Evolutionary conservation across 1,284 basidiomycete species (phyloP).

Genomic region (Trichosporon coremiiforme): DNA sequence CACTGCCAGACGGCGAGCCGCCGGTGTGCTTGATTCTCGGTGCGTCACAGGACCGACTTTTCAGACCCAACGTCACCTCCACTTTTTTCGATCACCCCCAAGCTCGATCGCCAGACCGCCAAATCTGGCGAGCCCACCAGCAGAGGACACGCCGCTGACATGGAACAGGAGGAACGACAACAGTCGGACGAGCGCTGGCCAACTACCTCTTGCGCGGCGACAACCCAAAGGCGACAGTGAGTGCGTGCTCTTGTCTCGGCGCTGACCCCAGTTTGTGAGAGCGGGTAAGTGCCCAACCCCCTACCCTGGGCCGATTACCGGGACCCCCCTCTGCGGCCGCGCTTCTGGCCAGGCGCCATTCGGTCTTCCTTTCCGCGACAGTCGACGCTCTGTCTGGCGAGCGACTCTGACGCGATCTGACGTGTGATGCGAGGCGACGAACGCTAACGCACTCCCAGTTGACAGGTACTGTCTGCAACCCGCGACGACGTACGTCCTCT

Average conservation of each 20-base stretch:
- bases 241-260: neutral
- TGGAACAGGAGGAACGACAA: constrained; percentile 45
- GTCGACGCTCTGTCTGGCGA: neutral
- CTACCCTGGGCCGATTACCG: neutral
- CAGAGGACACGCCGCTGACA: neutral
- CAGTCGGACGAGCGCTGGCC: constrained; percentile 40
- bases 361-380: constrained; percentile 53
- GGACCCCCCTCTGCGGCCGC: constrained; percentile 2
- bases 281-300: constrained; percentile 58
- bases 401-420: neutral
- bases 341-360: constrained; percentile 59
- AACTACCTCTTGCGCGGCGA: constrained; percentile 38
- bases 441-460: constrained; percentile 60
- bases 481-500: constrained; percentile 73
- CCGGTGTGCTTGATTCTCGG: constrained; percentile 12
- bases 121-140: neutral
- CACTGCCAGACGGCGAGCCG: constrained; percentile 7
- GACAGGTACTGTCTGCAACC: constrained; percentile 83
- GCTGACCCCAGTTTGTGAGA: constrained; percentile 65
- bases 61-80: neutral
- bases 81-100: neutral
- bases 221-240: constrained; percentile 30
- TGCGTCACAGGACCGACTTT: neutral
- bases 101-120: neutral
- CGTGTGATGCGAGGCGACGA: constrained; percentile 12